Conservation (phyloP, 208 protist genomes). For the Crithidia expoeki region DNA sequence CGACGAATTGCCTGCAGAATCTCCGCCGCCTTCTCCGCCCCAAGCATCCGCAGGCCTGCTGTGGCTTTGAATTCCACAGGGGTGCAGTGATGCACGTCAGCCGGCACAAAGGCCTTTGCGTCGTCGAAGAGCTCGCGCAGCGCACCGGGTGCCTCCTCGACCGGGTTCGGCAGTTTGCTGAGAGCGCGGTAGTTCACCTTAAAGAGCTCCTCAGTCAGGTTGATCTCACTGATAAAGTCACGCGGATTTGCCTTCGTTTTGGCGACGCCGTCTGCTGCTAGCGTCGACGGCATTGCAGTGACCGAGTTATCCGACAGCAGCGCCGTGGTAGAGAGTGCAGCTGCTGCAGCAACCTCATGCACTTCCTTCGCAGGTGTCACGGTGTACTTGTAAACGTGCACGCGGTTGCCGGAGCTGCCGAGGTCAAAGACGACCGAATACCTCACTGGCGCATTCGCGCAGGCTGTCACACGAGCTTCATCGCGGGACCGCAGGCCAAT, state of each 20-base stretch:
- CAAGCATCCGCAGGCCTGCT: slow-evolving; percentile 66
- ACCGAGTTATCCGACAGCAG: no score
- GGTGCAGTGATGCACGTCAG: slow-evolving; percentile 44
- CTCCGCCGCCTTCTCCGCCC: slow-evolving; percentile 31
- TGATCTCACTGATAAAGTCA: slow-evolving; percentile 26
- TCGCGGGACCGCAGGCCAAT: no score
- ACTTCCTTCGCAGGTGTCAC: background rate
- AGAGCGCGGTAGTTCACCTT: slow-evolving; percentile 51
- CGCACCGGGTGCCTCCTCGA: slow-evolving; percentile 34
- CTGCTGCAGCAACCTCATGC: no score
- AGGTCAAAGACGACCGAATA: slow-evolving; percentile 90
- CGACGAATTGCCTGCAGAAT: slow-evolving; percentile 43
- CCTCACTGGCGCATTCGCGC: slow-evolving; percentile 2
- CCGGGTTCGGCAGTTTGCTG: slow-evolving; percentile 34
- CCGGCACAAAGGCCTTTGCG: slow-evolving; percentile 46
- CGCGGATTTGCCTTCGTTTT: background rate
- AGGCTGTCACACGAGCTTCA: background rate
- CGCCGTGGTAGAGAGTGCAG: background rate
- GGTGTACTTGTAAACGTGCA: slow-evolving; percentile 80
- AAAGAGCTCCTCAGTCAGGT: slow-evolving; percentile 62
- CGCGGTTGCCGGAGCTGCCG: slow-evolving; percentile 85
- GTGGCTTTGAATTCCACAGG: slow-evolving; percentile 77
- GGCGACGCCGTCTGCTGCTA: no score
- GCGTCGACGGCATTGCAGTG: no score
- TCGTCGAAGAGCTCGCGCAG: slow-evolving; percentile 42